Evolutionary conservation across 148 eudicot species (phyloP), one percentile per base, ranked within the genome.

Genomic region (Fagopyrum esculentum): DNA sequence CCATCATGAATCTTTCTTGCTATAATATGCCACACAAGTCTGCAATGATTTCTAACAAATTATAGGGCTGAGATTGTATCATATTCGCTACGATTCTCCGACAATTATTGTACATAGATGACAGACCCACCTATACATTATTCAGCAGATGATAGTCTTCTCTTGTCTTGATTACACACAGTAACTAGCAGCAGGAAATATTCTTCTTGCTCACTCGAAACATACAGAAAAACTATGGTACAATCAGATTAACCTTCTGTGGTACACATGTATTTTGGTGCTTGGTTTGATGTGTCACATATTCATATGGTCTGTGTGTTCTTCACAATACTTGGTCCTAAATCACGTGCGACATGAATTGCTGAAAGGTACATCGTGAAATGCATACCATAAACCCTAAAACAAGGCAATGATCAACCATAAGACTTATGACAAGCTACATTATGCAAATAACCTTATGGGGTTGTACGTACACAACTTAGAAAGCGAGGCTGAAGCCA

Each of bases 1-100:
- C 43, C 30, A 61, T 61, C 68, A 57, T 61, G 68, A 61, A 61
- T 61, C 68, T 6, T 13, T 61, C 43, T 61, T 61, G 13, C 17
- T 43, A 61, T 26, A 60, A 61, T 29, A 29, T 61, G 15, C 68
- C 68, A 61, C 44, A 61, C 43, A 61, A 9, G 44, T 61, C 68
- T 61, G 7, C 5, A 26, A 61, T 61, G 68, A 61, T 4, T 61
- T 26, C 9, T 61, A 61, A 6, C 68, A 61, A 35, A 61, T 61
- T 43, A 61, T 29, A 26, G 15, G 44, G 40, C 68, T 26, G 8
- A 35, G 40, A 61, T 61, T 29, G 68, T 61, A 61, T 61, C 40
- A 61, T 61, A 9, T 10, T 26, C 43, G 30, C 68, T 15, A 61
- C 68, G 15, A 40, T 61, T 61, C 43, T 29, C 68, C 30, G 43